Percentiles rank a stretch among this genome's conserved stretches.
phyloP scores from a whole-genome alignment of 805 yeast genomes.

The Wickerhamiella nectarea region DNA sequence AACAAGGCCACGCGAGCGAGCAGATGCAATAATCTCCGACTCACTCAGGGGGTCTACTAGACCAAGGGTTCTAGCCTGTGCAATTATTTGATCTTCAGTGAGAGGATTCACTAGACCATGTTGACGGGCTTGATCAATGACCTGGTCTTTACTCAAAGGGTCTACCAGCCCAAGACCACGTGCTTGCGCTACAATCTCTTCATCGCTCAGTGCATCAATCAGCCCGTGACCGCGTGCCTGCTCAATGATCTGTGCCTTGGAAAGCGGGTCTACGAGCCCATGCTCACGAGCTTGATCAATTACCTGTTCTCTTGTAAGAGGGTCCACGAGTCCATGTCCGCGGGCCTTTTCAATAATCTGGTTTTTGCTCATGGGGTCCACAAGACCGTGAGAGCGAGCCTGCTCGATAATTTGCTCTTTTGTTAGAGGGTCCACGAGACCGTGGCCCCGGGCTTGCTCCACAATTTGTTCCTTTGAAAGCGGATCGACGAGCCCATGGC shows the following conservation, averaged over 20 bases:
- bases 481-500: constrained; percentile 16
- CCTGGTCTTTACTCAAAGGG: constrained; percentile 5
- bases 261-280: constrained; percentile 38
- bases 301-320: background rate
- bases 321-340: constrained; percentile 14
- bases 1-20: background rate
- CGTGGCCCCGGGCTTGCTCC: constrained; percentile 6
- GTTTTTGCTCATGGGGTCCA: constrained; percentile 25
- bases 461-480: constrained; percentile 3
- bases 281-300: constrained; percentile 37
- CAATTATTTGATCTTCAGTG: background rate
- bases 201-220: constrained; percentile 5
- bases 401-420: background rate
- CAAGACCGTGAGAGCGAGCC: constrained; percentile 50
- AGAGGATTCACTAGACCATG: background rate
- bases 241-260: constrained; percentile 1
- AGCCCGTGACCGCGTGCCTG: constrained; percentile 20
- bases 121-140: constrained; percentile 17
- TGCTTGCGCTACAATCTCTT: background rate
- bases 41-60: constrained; percentile 34
- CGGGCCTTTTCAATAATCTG: constrained; percentile 18
- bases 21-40: background rate
- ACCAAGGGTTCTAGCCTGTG: constrained; percentile 41
- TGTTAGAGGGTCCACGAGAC: constrained; percentile 2
- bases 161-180: constrained; percentile 58